Evolutionary conservation across 768 basidiomycete species (phyloP), one percentile per base, ranked within the genome.

Genomic region (Lentinula aciculospora): DNA sequence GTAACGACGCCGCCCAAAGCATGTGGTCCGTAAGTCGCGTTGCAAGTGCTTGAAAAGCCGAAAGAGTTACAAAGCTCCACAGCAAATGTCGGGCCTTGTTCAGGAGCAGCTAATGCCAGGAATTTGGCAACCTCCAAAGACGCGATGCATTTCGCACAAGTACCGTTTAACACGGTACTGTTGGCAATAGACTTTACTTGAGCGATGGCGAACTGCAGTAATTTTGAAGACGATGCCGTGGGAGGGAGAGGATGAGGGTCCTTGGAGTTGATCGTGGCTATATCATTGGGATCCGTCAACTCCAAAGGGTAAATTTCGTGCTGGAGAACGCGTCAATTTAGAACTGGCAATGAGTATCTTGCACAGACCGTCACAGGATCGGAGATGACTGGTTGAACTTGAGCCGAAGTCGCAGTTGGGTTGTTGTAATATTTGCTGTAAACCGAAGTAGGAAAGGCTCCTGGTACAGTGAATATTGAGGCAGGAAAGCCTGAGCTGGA

Each of bases 361-460:
- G 23, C 27, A 56, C 70, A 50, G 51, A 88, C 88, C 27, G 79
- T 78, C 31, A 89, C 80, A 8, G 86, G 84, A 66, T 91, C 88
- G 13, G 86, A 81, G 36, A 91, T 79, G 58, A 89, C 77, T n/a
- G 88, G 89, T 69, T 91, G 89, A 3, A 83, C 83, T 66, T 91
- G 89, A 0, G 77, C 81, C 12, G 80, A 79, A 2, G 89, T 90
- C 31, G 81, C 84, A 1, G 86, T 89, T 31, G 89, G 87, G 61
- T 79, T 71, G 68, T 89, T 89, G 71, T 84, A 88, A 68, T 89
- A 91, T 53, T 74, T 66, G n/a, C 73, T 65, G 68, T 83, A 91
- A 37, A 78, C 70, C 4, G 84, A 79, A 1, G 86, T 86, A 1
- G 88, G 87, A 67, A 88, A 89, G 3, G 71, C 64, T 28, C 85